Percentiles rank a stretch among this genome's conserved stretches.
Evolutionary conservation across 257 asterid genomes (phyloP).

Genomic region (Nemophila menziesii): DNA sequence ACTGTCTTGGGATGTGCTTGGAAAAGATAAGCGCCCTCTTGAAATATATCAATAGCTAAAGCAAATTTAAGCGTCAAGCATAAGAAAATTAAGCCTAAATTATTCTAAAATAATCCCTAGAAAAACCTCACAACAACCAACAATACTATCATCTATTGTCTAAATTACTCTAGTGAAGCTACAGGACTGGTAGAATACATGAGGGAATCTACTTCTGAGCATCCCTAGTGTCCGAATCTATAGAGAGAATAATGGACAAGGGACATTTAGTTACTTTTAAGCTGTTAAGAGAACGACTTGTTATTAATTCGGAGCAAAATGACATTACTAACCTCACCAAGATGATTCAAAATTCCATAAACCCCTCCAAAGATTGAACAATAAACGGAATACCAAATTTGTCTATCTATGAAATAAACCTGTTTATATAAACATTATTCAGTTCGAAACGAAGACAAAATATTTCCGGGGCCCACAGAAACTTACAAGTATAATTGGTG

Average conservation of each 20-base stretch:
- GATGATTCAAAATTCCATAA: slow-evolving; percentile 81
- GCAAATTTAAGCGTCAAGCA: too few relatives aligned
- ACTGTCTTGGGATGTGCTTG: too few relatives aligned
- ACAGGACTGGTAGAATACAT: slow-evolving; percentile 62
- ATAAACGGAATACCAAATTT: slow-evolving; percentile 95
- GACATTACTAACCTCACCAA: slow-evolving; percentile 71
- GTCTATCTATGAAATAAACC: slow-evolving; percentile 95
- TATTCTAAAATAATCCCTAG: slow-evolving; percentile 34
- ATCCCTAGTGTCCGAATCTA: slow-evolving; percentile 86
- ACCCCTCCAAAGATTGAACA: slow-evolving; percentile 89
- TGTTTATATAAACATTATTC: slow-evolving; percentile 13
- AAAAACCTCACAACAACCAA: too few relatives aligned
- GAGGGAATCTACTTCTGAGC: slow-evolving; percentile 66
- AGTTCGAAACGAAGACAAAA: slow-evolving; percentile 6
- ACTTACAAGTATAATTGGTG: slow-evolving; percentile 89
- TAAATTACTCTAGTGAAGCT: slow-evolving; percentile 50
- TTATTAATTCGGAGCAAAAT: slow-evolving; percentile 7
- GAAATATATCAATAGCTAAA: too few relatives aligned
- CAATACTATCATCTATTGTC: too few relatives aligned
- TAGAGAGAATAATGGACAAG: slow-evolving; percentile 10
- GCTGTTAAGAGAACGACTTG: too few relatives aligned
- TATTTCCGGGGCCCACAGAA: slow-evolving; percentile 5
- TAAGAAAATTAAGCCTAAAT: slow-evolving; percentile 6
- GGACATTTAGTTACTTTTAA: too few relatives aligned
- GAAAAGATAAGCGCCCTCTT: too few relatives aligned